Evolutionary conservation across 306 rosid genomes (phyloP), one percentile per base, ranked within the genome.

Genomic region (Dryas alaskensis): DNA sequence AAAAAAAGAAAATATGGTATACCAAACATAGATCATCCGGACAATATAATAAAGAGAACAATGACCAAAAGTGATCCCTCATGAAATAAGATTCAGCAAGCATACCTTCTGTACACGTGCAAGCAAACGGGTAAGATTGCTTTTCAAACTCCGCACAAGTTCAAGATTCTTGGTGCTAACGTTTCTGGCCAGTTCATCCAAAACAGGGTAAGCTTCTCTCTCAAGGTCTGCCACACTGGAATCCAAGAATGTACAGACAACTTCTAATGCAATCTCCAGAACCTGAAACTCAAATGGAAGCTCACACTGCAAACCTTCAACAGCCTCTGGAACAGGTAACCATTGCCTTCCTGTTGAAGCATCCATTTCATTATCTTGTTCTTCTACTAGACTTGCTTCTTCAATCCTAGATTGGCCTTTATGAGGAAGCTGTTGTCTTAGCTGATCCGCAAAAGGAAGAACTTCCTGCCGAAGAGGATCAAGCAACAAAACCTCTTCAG

Each of bases 81-180:
- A 3, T 40, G 17, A 40, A 40, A 57, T 8, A 67, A 2, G 53
- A 22, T 16, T 70, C 10, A 63, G 59, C 69, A 45, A 65, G 51
- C 69, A 72, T 64, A 94, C 98, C 99, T 94, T 94, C 31, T 94
- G 99, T 75, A 94, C 99, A 0, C 95, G 90, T 0, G 99, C 96
- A 73, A 94, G 96, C 69, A 94, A 82, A 10, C 93, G 92, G 0
- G 99, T 94, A 78, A 94, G 95, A 73, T 88, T 94, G 84, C 99
- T 94, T 85, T 94, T 94, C 87, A 94, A 84, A 78, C 97, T 94
- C 49, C 99, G 71, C 65, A 94, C 99, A 68, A 83, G 97, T 75
- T 94, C 99, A 81, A 94, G 96, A 86, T 94, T 94, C 80, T 90
- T 94, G 73, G 99, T 92, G 82, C 99, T 94, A 72, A 94, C 99